A percentile compares a stretch with the other conserved stretches of the same genome.
Evolutionary conservation across 257 asterid species (phyloP).

Genomic region (Solanum dulcamara): DNA sequence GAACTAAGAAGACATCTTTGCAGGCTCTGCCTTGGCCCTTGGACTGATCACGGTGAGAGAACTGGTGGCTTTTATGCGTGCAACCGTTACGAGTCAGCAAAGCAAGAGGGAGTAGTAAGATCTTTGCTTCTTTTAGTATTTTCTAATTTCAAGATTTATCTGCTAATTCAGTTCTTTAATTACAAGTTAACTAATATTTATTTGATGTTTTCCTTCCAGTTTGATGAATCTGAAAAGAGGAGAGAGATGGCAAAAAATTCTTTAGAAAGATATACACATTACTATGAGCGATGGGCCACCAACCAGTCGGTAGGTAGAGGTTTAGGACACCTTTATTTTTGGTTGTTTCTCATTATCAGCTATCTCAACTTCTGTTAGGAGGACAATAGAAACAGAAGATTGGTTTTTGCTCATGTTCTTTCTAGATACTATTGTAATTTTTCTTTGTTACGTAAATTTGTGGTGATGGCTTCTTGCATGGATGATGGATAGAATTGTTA

Average conservation of each 20-base stretch:
- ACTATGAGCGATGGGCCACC: slow-evolving; percentile 98
- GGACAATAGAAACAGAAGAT: neutral
- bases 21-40: slow-evolving; percentile 97
- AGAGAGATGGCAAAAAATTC: slow-evolving; percentile 99
- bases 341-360: neutral
- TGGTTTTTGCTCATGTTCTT: neutral
- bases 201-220: slow-evolving; percentile 33
- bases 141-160: neutral
- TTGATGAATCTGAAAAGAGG: slow-evolving; percentile 84
- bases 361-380: neutral
- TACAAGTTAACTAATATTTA: slow-evolving; percentile 9
- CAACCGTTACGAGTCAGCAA: slow-evolving; percentile 93
- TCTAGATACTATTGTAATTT: neutral
- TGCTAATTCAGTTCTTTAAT: neutral
- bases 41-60: slow-evolving; percentile 96
- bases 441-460: neutral
- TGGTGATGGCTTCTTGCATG: neutral
- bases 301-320: slow-evolving; percentile 66
- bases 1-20: slow-evolving; percentile 18
- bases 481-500: neutral
- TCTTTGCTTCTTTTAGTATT: neutral
- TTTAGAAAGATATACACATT: slow-evolving; percentile 90
- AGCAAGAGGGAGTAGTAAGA: slow-evolving; percentile 90
- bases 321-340: neutral
- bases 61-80: slow-evolving; percentile 99